Evolutionary conservation across 768 basidiomycete species (phyloP), one percentile per base, ranked within the genome.

Genomic region (Tricholomella constricta): DNA sequence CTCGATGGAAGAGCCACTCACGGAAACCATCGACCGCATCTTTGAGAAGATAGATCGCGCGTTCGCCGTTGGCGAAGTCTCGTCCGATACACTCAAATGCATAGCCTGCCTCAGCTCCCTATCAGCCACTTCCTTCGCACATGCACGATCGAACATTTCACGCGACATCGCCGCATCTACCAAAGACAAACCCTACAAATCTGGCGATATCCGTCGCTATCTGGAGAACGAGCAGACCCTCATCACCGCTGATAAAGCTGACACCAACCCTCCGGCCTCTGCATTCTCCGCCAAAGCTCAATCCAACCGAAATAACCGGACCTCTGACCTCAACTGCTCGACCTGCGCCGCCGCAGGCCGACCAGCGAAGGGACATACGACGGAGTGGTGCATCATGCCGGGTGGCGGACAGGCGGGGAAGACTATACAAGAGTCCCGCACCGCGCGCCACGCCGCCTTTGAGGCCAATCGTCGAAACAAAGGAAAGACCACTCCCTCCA

Each of bases 361-460:
- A 12, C 40, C 34, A 4, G 29, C 41, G 4, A 15, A 49, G 0
- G 50, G 55, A 1, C 66, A 66, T 35, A 54, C 44, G 3, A 27
- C 31, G 3, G 29, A 29, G 11, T 29, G 29, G 29, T 70, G 69
- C 37, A 53, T 68, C n/a, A 22, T 38, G 0, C 22, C 36, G 8
- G 61, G 64, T 10, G 66, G 69, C 1, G 66, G 67, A 0, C 66
- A 68, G 67, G 61, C 48, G 1, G 62, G 69, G 0, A 67, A 68
- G 26, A 53, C 63, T 1, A 38, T 67, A 2, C 55, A 52, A 0
- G 62, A 67, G 17, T 59, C 62, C 0, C 48, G 31, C 2, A 56
- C 51, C 0, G 56, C 56, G 1, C 29, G 31, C 10, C 15, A n/a
- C 40, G 37, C n/a, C 37, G 12, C 37, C 50, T 20, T 27, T 42